Evolutionary conservation across 2,329 filamentous ascomycete genomes (phyloP).

Genomic region (Tolypocladium ovalisporum): DNA sequence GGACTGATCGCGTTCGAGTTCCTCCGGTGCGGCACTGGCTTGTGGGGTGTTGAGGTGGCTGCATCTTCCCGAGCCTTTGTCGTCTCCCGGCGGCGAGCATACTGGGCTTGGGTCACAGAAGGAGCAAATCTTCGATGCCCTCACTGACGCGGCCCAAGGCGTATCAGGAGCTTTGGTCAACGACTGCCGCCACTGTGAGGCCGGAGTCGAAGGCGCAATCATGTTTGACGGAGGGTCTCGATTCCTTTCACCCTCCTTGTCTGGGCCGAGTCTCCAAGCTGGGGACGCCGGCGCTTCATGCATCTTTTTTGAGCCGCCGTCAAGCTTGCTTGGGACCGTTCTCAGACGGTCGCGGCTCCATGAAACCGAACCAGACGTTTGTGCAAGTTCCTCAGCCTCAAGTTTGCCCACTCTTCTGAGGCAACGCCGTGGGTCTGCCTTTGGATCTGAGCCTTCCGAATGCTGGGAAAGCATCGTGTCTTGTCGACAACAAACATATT

Average conservation of each 20-base stretch:
- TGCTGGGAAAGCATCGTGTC: conserved; percentile 5
- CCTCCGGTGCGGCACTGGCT: background rate
- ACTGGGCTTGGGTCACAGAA: conserved; percentile 5
- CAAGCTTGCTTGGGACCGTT: conserved; percentile 1
- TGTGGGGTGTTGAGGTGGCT: background rate
- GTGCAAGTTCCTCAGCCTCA: background rate
- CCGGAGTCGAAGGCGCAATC: conserved; percentile 1
- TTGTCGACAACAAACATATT: conserved; percentile 4
- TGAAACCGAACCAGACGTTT: background rate
- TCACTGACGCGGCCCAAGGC: background rate
- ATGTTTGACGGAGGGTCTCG: background rate
- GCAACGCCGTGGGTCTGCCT: conserved; percentile 6
- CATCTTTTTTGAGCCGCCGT: background rate
- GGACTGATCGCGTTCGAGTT: conserved; percentile 1
- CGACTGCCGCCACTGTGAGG: conserved; percentile 6
- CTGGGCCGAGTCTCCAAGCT: background rate
- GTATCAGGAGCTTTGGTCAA: background rate
- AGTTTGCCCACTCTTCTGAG: conserved; percentile 2
- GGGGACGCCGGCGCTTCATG: background rate
- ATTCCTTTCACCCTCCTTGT: background rate
- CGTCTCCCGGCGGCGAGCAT: background rate
- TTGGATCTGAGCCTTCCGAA: background rate
- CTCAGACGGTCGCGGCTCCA: conserved; percentile 4
- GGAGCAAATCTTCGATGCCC: conserved; percentile 1
- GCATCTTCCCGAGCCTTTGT: background rate